A percentile compares a stretch with the other conserved stretches of the same genome.
Evolutionary conservation across 2,329 filamentous ascomycete species (phyloP).

Genomic region (Periconia macrospinosa): DNA sequence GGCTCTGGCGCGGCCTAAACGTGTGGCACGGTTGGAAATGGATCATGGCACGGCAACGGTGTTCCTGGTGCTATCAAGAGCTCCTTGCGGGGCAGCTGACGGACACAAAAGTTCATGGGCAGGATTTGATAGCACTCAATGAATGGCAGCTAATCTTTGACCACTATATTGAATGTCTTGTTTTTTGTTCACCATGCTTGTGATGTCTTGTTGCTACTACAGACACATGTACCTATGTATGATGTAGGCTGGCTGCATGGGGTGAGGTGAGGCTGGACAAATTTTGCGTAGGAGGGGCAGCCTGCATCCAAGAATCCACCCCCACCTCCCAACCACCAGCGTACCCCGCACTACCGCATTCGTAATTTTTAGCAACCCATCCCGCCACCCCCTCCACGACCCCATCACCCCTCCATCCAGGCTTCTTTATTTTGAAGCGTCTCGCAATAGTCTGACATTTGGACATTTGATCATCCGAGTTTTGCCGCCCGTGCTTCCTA

Average conservation of each 20-base stretch:
- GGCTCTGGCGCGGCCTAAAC: conserved; percentile 52
- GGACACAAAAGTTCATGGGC: conserved; percentile 9
- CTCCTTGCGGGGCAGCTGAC: conserved; percentile 4
- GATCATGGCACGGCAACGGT: conserved; percentile 8
- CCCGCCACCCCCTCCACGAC: neutral
- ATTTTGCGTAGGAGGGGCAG: conserved; percentile 27
- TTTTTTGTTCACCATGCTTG: neutral
- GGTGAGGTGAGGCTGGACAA: conserved; percentile 3
- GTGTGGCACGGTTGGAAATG: conserved; percentile 10
- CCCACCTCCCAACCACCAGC: conserved; percentile 14
- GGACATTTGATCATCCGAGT: no score
- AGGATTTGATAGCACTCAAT: conserved; percentile 21
- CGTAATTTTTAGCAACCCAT: conserved; percentile 4
- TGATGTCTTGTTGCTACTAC: neutral
- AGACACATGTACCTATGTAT: neutral
- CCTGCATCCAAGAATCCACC: no score
- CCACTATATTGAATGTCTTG: neutral
- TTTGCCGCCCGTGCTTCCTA: no score
- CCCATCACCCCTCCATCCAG: no score
- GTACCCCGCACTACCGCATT: conserved; percentile 29
- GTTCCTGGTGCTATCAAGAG: conserved; percentile 9
- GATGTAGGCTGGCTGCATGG: neutral
- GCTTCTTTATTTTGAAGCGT: no score
- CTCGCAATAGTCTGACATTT: no score
- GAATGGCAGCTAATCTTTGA: conserved; percentile 1